Conservation (phyloP, 495 filamentous ascomycete genomes). For the Usnea hakonensis region DNA sequence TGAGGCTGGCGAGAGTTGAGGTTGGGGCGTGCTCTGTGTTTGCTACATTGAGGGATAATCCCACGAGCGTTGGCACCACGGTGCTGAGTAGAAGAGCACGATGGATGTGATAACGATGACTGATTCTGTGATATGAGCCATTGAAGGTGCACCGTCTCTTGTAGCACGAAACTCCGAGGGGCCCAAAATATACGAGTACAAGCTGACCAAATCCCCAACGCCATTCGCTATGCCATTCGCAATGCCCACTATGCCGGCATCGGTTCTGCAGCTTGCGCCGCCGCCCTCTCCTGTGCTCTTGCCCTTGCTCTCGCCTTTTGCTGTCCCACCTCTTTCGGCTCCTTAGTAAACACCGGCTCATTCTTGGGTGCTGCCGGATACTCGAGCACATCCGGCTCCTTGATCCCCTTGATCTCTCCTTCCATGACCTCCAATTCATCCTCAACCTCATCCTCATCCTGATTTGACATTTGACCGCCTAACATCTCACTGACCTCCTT, state of each 20-base stretch:
- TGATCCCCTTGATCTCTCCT: conserved; percentile 49
- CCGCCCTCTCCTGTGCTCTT: conserved; percentile 33
- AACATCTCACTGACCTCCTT: conserved; percentile 89
- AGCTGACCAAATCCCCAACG: not conserved
- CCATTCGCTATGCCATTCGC: conserved; percentile 20
- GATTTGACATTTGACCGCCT: conserved; percentile 71
- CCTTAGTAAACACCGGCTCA: conserved; percentile 30
- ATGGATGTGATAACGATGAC: not conserved
- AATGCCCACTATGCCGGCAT: conserved; percentile 20
- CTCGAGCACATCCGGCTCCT: conserved; percentile 26
- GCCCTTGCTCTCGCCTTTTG: conserved; percentile 35
- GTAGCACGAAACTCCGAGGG: not conserved
- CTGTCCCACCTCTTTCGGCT: conserved; percentile 27
- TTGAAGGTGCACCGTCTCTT: no score
- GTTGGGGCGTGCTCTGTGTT: not conserved
- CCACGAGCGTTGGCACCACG: not conserved
- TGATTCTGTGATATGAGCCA: not conserved
- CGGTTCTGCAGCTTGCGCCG: conserved; percentile 21
- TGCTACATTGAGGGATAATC: not conserved
- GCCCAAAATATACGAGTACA: not conserved
- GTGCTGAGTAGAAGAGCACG: not conserved
- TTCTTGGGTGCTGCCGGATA: conserved; percentile 55
- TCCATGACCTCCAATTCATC: conserved; percentile 82
- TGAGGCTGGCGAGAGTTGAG: not conserved
- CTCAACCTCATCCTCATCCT: conserved; percentile 96